Evolutionary conservation across 2,329 filamentous ascomycete species (phyloP), one percentile per base, ranked within the genome.

Genomic region (Cyanodermella asteris): DNA sequence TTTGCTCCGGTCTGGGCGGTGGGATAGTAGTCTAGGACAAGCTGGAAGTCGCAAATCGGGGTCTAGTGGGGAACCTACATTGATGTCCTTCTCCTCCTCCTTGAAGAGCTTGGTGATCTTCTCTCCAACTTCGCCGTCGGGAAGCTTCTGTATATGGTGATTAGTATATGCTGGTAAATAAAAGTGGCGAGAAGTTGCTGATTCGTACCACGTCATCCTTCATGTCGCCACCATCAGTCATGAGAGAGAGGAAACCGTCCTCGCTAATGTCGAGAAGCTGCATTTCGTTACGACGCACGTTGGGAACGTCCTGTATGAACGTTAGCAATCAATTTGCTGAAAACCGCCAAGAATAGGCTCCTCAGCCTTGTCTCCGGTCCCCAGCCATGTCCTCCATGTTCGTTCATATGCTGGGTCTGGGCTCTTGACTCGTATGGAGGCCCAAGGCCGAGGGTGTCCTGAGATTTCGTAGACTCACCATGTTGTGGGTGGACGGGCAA

Each of bases 151-250:
- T n/a, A n/a, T n/a, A n/a, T n/a, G n/a, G n/a, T n/a, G n/a, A n/a
- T n/a, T n/a, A n/a, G n/a, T n/a, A n/a, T n/a, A n/a, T n/a, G n/a
- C n/a, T n/a, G n/a, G n/a, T n/a, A n/a, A n/a, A n/a, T n/a, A n/a
- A n/a, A n/a, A n/a, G n/a, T n/a, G n/a, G n/a, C n/a, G n/a, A n/a
- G n/a, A n/a, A n/a, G n/a, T n/a, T n/a, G n/a, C n/a, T n/a, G n/a
- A n/a, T n/a, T n/a, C n/a, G n/a, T n/a, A n/a, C n/a, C 54, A 94
- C 80, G 51, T 97, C 84, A 45, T 91, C 78, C 69, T 93, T 93
- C 60, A 70, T 73, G 51, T 66, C 61, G 49, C 82, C 82, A 41
- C 74, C 67, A 37, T 84, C 74, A 50, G 63, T 66, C 74, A 94
- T 91, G 49, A 97, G 75, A 49, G 75, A 82, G 41, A 97, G 74